Evolutionary conservation across 371 early-diverging fungal species (phyloP).

Genomic region (Encephalitozoon hellem): DNA sequence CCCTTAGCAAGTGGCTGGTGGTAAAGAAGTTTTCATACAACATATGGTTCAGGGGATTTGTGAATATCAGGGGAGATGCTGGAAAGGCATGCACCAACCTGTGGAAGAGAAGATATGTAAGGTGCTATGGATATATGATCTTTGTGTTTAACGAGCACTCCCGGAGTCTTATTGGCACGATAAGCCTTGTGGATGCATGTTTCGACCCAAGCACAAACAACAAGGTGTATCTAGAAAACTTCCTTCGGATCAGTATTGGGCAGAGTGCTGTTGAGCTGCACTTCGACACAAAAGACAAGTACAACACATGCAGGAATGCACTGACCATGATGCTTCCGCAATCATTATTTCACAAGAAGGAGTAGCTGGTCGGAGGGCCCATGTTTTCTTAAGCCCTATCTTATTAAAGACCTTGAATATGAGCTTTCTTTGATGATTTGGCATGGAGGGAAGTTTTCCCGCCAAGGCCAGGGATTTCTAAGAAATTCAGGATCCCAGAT

Average conservation of each 20-base stretch:
- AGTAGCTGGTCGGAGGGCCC: background rate
- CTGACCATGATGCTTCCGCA: constrained; percentile 17
- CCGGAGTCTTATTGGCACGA: constrained; percentile 16
- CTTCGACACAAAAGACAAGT: constrained; percentile 40
- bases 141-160: constrained; percentile 47
- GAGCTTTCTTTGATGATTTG: background rate
- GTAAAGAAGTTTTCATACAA: constrained; percentile 37
- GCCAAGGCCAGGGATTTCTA: background rate
- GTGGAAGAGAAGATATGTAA: constrained; percentile 54
- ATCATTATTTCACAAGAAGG: background rate
- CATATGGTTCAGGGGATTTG: constrained; percentile 48
- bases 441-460: background rate
- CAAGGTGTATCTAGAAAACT: constrained; percentile 14
- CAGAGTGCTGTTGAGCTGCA: constrained; percentile 20
- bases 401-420: background rate
- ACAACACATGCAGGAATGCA: background rate
- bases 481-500: background rate
- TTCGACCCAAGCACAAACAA: background rate
- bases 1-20: constrained; percentile 41
- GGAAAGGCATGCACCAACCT: constrained; percentile 11
- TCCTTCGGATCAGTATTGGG: constrained; percentile 7
- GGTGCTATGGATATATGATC: constrained; percentile 50
- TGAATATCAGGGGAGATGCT: constrained; percentile 44
- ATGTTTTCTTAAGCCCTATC: background rate
- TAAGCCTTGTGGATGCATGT: constrained; percentile 31